A percentile compares a stretch with the other conserved stretches of the same genome.
These are phyloP conservation scores for Saccharum officinarum DNA, from an alignment of 176 grass and related monocot species.

Conservation along the genomic window DNA sequence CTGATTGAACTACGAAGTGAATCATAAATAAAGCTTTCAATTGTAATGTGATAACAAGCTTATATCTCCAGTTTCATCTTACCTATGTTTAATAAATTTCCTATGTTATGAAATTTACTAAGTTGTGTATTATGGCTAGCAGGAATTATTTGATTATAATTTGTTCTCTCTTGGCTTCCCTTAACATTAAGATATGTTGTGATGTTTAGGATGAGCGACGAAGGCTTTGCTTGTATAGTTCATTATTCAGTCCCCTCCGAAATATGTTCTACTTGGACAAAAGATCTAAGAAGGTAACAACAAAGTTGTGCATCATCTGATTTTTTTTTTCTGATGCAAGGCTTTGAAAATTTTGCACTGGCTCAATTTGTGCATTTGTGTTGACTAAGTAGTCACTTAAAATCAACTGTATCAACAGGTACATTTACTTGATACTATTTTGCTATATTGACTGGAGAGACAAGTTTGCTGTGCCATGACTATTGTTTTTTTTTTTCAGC, in stretches of 20 bases:
- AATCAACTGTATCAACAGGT: neutral
- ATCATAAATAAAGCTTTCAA: neutral
- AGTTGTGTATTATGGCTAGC: neutral
- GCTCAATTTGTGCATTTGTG: neutral
- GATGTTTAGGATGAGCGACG: constrained; percentile 73
- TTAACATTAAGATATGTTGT: constrained; percentile 35
- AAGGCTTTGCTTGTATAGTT: constrained; percentile 79
- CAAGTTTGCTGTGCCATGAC: neutral
- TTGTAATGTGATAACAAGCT: neutral
- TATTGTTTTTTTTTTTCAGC: neutral
- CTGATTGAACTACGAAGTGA: neutral
- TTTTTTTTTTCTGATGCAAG: constrained; percentile 11
- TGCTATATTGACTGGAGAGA: neutral
- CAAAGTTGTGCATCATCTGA: constrained; percentile 11
- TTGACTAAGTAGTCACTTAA: neutral
- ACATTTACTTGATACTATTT: constrained; percentile 20
- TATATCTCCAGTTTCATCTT: neutral
- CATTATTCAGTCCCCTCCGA: constrained; percentile 69
- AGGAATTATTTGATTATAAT: neutral
- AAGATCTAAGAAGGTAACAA: constrained; percentile 75
- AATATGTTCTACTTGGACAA: constrained; percentile 72
- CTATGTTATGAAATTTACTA: neutral
- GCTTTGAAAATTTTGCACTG: neutral
- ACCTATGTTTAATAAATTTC: neutral
- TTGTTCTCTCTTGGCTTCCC: neutral